phyloP scores from a whole-genome alignment of 176 grass and related monocot species.

The Avena sativa region DNA sequence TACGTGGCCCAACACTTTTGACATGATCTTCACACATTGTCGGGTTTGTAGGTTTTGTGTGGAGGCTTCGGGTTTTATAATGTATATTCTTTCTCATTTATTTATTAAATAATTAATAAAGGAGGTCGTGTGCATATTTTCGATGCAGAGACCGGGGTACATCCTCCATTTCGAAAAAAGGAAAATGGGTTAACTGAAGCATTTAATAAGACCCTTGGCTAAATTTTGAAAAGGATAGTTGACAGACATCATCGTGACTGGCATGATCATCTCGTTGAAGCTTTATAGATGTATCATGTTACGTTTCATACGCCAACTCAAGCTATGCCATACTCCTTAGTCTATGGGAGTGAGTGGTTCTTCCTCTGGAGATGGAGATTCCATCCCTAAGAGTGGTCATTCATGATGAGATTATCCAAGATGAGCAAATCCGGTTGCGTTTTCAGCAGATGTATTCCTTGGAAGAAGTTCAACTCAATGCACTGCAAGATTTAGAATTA shows the following conservation, averaged over 20 bases:
- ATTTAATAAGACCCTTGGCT: neutral
- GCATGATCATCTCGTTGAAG: neutral
- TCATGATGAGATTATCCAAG: neutral
- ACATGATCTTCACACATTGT: too few relatives aligned
- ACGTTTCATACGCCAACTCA: neutral
- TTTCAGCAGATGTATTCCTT: neutral
- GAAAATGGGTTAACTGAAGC: neutral
- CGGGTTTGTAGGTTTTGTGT: too few relatives aligned
- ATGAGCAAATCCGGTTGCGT: neutral
- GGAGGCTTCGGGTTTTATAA: too few relatives aligned
- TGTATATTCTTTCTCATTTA: too few relatives aligned
- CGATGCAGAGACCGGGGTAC: too few relatives aligned
- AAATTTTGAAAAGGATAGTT: neutral
- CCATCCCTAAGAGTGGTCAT: neutral
- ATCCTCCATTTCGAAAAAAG: too few relatives aligned
- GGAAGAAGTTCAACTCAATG: too few relatives aligned
- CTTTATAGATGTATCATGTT: neutral
- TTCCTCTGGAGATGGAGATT: neutral
- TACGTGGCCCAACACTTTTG: too few relatives aligned
- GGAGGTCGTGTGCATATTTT: too few relatives aligned
- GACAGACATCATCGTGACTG: neutral
- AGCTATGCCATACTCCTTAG: neutral
- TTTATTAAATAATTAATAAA: too few relatives aligned
- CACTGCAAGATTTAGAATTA: too few relatives aligned
- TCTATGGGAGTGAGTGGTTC: neutral